Evolutionary conservation across 1,284 basidiomycete genomes (phyloP), one percentile per base, ranked within the genome.

Genomic region (Rhodotorula sp.): DNA sequence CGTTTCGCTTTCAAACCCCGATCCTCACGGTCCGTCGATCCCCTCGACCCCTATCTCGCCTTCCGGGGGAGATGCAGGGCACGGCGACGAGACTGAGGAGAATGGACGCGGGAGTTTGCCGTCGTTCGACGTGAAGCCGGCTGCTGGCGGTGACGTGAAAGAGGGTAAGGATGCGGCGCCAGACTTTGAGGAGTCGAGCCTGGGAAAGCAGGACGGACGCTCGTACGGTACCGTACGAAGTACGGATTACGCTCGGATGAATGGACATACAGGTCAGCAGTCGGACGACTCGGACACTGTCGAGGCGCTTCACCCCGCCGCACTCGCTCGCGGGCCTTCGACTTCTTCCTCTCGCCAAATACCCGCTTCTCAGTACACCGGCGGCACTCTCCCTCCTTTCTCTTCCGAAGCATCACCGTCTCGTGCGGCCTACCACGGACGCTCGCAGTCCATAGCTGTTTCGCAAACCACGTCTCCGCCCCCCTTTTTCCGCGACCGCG

Each of bases 21-120:
- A 72, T 44, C 60, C 59, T n/a, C 63, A 68, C 44, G 52, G 46
- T 44, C 22, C 46, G 11, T 56, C 59, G 20, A 36, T 64, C 22
- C 51, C 68, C 19, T 49, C 53, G 24, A 59, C 61, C 22, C 65
- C 68, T 2, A 59, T 70, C n/a, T 66, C 68, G 47, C 65, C 57
- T 19, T 34, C 68, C 0, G 61, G 58, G 9, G 56, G 64, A 1
- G 64, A 66, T 29, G 64, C 59, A 3, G 64, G 64, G 8, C 64
- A 66, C 24, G 64, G 53, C 34, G 62, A 63, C 62, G 47, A 47
- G 46, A 32, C 49, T 3, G 39, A 44, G 39, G 39, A 44, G 39
- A 44, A 44, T 44, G 39, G 4, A 13, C 39, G 39, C 24, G 36
- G 55, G 15, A 56, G 55, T 27, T 27, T 56, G 55, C 55, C 55